Base-by-base conservation (phyloP, 352 stramenopile species). In the Thalassiosira sp. region DNA sequence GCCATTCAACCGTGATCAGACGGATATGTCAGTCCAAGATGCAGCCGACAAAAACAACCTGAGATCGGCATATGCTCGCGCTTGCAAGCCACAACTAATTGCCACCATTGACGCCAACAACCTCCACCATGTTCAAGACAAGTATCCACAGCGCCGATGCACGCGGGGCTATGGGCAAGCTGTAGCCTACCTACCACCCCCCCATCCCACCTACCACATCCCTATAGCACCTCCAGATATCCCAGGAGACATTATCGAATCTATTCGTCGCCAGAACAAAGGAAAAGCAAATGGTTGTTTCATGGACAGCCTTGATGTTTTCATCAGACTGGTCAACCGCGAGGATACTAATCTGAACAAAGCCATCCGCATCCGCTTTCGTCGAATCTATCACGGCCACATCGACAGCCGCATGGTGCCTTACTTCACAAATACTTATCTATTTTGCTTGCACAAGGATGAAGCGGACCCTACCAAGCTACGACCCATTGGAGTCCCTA, bases 401-500 rank as follows among this genome's bases (percentile, higher is more conserved):
- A 40, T 64, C 0, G n/a, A 40, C 5, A 1, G 16, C 3, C n/a
- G 0, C 5, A 31, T 27, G 13, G 25, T 2, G 24, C 20, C 22
- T 3, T 64, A 51, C 20, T 37, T 64, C 24, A 64, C 48, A 2
- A 10, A 49, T 24, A 62, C 48, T 15, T 72, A 64, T 46, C 20
- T 72, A 0, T 54, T 63, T 11, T 57, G 24, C 2, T 27, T 62
- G 8, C 53, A 62, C 28, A 62, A 62, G 20, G 54, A 64, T 13
- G 16, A 22, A 51, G 10, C 5, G 1, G 35, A 51, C 35, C 6
- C 35, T 8, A 16, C 27, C 31, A 64, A 52, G 33, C 18, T 64
- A 3, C 35, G 54, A n/a, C 54, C 35, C 54, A 64, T 64, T 28
- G 33, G 54, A 3, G 45, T 64, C 22, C 28, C 28, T 22, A 64